Conservation (phyloP, 305 asterid genomes). For the Rubia peregrina region DNA sequence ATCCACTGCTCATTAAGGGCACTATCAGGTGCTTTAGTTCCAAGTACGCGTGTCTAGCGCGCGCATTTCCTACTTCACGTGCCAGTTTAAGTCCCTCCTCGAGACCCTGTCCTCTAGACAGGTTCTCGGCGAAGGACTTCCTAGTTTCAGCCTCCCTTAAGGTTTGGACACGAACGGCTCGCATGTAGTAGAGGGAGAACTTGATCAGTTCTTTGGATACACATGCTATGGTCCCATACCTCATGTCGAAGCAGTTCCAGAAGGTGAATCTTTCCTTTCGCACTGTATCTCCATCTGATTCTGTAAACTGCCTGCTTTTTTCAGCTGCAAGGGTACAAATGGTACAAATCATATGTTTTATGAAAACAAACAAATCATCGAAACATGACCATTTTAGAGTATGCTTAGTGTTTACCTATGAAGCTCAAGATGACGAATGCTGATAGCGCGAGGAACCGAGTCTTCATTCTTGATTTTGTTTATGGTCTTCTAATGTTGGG, state of each 20-base stretch:
- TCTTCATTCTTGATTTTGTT: constrained; percentile 13
- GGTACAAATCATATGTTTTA: not conserved
- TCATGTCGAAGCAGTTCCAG: constrained; percentile 44
- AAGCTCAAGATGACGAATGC: constrained; percentile 25
- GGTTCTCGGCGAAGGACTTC: constrained; percentile 23
- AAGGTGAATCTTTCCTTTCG: constrained; percentile 40
- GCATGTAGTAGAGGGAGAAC: constrained; percentile 35
- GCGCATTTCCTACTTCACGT: constrained; percentile 29
- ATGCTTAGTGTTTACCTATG: constrained; percentile 11
- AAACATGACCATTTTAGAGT: not conserved
- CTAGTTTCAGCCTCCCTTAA: constrained; percentile 33
- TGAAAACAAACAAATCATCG: not conserved
- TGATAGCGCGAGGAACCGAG: constrained; percentile 7
- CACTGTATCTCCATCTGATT: constrained; percentile 24
- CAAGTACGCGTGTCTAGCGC: constrained; percentile 31
- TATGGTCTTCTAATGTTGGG: not conserved
- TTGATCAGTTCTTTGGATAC: constrained; percentile 37
- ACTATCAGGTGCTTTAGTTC: constrained; percentile 38
- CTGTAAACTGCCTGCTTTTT: constrained; percentile 38
- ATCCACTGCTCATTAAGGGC: constrained; percentile 38
- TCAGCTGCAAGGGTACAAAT: constrained; percentile 32
- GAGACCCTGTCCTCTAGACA: constrained; percentile 24
- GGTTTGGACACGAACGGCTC: constrained; percentile 39
- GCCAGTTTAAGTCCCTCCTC: constrained; percentile 30
- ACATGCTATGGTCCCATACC: constrained; percentile 43